phyloP scores from a whole-genome alignment of 208 protist genomes.

The Tetramitus jugosus region DNA sequence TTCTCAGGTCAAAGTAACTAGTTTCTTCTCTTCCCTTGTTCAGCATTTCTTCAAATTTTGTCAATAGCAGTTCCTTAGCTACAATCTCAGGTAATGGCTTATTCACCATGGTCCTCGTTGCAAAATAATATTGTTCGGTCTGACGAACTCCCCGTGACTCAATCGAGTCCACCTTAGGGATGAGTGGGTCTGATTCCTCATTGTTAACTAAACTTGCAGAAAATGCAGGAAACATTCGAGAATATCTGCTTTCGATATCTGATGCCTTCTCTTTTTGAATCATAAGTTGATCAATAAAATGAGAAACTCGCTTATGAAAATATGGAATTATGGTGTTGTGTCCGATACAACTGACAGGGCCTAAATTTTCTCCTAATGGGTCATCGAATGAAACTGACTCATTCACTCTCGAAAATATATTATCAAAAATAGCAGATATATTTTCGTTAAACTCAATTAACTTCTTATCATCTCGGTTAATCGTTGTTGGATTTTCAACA shows the following conservation, averaged over 20 bases:
- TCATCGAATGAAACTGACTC: neutral
- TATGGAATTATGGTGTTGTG: neutral
- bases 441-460: neutral
- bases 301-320: neutral
- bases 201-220: neutral
- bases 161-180: neutral
- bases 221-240: neutral
- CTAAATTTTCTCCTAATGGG: neutral
- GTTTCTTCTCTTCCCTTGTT: too few relatives aligned
- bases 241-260: neutral
- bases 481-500: neutral
- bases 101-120: neutral
- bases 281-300: neutral
- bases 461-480: neutral
- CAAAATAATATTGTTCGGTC: neutral
- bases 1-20: neutral
- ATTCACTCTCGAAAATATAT: neutral
- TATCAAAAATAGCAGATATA: neutral
- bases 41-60: neutral
- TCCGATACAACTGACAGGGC: neutral
- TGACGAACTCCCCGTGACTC: neutral
- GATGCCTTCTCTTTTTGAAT: neutral
- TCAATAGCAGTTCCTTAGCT: neutral
- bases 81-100: neutral
- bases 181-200: neutral